Base-by-base conservation (phyloP, 2,329 filamentous ascomycete species). In the Aphanocladium album region DNA sequence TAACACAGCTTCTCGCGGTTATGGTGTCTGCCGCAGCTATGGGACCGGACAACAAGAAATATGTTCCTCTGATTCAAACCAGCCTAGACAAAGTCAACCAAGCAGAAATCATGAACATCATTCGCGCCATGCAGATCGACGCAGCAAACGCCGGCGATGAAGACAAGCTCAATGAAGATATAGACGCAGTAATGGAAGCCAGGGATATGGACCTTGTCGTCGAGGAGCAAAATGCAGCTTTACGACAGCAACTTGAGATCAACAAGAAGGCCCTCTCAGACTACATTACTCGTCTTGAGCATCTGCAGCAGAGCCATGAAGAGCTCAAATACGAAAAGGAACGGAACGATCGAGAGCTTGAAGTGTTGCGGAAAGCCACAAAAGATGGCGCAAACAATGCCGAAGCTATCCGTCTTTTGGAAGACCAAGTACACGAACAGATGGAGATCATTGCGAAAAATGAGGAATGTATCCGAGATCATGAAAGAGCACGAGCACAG, bases 391-490 rank as follows among this genome's bases (percentile, higher is more conserved):
- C 77, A 72, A 77, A 76, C 71, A 83, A 76, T 69, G 80, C 76
- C 23, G 77, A 80, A 59, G 75, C 80, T 54, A 80, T 85, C 64
- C 77, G 77, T 73, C 73, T 79, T 62, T 75, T 89, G 66, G 78
- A 87, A 65, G 74, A 76, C 47, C 81, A 82, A 65, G 76, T 88
- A 25, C 82, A 83, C 45, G 85, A 91, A 66, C 86, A 89, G 67
- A 87, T 90, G 70, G 81, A 88, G 61, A 78, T 91, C 54, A 92
- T 93, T 68, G 85, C 86, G 43, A 69, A 70, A 37, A 82, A 79
- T 25, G 83, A 91, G 66, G 89, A 93, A 70, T 66, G 63, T n/a
- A 76, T 76, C 53, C 71, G 74, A 12, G 70, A 67, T 25, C 69
- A 73, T 60, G 69, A 73, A 49, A 70, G 69, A 60, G 64, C 65